Evolutionary conservation across 805 yeast species (phyloP).

Genomic region (Nakazawaea ernobii): DNA sequence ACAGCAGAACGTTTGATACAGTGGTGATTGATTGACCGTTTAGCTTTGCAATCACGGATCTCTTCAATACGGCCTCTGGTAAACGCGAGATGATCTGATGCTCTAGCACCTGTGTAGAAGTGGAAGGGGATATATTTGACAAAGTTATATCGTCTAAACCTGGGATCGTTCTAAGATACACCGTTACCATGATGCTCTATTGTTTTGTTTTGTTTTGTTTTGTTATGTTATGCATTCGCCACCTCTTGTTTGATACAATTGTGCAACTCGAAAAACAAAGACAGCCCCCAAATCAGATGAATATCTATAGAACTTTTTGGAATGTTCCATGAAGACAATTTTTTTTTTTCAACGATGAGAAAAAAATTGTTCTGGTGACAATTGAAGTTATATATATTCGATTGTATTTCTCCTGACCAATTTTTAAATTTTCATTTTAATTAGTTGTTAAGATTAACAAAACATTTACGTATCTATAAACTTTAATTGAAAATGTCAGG

Average conservation of each 20-base stretch:
- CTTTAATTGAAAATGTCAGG: slow-evolving; percentile 6
- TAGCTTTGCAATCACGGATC: slow-evolving; percentile 2
- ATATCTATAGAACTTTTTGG: background rate
- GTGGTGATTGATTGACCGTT: slow-evolving; percentile 8
- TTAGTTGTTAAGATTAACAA: too few species aligned
- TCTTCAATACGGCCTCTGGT: background rate
- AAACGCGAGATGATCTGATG: background rate
- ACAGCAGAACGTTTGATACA: background rate
- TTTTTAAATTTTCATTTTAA: too few species aligned
- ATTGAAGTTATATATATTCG: background rate
- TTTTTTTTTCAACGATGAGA: slow-evolving; percentile 1
- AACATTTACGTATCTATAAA: too few species aligned
- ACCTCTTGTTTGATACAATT: background rate
- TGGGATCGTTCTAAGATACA: slow-evolving; percentile 2
- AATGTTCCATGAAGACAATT: background rate
- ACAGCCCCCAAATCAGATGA: too few species aligned
- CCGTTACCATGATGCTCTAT: slow-evolving; percentile 3
- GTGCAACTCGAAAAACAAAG: background rate
- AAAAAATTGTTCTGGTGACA: background rate
- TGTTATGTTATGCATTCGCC: background rate
- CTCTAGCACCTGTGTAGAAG: slow-evolving; percentile 3
- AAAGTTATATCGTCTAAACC: slow-evolving; percentile 3
- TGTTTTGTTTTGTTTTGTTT: background rate
- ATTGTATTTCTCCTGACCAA: background rate
- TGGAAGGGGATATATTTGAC: background rate